phyloP scores from a whole-genome alignment of 495 filamentous ascomycete genomes.

The Achaetomiella virescens region DNA sequence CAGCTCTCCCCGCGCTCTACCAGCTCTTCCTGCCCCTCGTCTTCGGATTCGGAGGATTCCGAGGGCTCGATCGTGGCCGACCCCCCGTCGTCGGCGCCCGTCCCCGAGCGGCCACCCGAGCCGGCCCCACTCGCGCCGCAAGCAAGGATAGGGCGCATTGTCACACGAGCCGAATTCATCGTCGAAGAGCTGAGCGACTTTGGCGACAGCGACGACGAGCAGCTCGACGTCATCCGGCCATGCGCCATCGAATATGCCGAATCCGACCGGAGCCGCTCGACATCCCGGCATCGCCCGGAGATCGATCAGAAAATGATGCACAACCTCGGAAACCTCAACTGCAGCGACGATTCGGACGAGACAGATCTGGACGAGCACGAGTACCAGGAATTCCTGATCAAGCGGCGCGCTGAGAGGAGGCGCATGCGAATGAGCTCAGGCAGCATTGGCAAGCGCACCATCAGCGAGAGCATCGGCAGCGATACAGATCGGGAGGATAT shows the following conservation, averaged over 20 bases:
- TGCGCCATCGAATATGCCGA: constrained; percentile 41
- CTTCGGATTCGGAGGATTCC: constrained; percentile 22
- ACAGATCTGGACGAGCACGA: constrained; percentile 38
- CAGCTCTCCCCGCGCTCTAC: constrained; percentile 49
- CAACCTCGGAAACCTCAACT: constrained; percentile 38
- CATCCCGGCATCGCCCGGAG: constrained; percentile 32
- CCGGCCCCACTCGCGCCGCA: constrained; percentile 25
- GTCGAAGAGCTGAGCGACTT: constrained; percentile 45
- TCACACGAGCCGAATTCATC: constrained; percentile 31
- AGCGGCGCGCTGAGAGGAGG: constrained; percentile 35
- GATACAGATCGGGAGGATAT: constrained; percentile 49
- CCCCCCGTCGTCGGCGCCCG: constrained; percentile 27
- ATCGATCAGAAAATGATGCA: constrained; percentile 35
- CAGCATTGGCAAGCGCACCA: constrained; percentile 48
- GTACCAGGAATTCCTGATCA: constrained; percentile 26
- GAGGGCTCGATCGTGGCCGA: constrained; percentile 24
- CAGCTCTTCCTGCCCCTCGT: constrained; percentile 29
- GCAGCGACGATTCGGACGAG: constrained; percentile 39
- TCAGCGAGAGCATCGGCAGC: constrained; percentile 47
- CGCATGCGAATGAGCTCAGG: constrained; percentile 45
- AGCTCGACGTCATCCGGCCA: constrained; percentile 34
- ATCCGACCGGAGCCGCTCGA: constrained; percentile 40
- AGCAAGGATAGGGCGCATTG: constrained; percentile 25
- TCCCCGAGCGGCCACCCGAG: constrained; percentile 22
- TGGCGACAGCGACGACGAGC: constrained; percentile 35